Evolutionary conservation across 495 filamentous ascomycete genomes (phyloP).

Genomic region (Pyrenopolyporus hunteri): DNA sequence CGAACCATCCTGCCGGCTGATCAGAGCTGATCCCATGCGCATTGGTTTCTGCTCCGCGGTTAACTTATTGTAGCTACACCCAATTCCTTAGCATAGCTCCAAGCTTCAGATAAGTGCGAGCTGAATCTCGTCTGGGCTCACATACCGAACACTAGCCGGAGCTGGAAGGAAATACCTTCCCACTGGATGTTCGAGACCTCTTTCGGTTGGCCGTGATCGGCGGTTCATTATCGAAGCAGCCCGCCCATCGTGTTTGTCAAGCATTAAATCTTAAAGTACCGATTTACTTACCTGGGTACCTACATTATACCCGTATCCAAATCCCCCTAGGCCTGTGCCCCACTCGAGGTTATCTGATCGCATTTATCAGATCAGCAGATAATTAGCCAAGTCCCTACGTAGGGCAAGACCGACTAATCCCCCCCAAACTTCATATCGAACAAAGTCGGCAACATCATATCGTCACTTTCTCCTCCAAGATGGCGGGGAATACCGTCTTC

Average conservation of each 20-base stretch:
- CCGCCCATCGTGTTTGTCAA: background rate
- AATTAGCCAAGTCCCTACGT: constrained; percentile 17
- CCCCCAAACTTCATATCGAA: background rate
- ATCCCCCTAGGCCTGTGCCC: background rate
- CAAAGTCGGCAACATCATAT: background rate
- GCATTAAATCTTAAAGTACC: no score
- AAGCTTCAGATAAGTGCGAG: background rate
- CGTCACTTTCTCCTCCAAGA: constrained; percentile 31
- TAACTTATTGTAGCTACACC: background rate
- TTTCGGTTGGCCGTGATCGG: background rate
- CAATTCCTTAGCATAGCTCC: background rate
- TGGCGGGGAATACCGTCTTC: constrained; percentile 63
- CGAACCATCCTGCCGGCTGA: constrained; percentile 17
- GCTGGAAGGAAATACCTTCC: background rate
- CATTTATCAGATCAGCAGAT: constrained; percentile 41
- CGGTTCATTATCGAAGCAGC: background rate
- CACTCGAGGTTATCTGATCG: constrained; percentile 36
- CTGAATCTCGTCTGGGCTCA: background rate
- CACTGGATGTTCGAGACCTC: background rate
- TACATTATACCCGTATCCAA: background rate
- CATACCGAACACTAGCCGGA: background rate
- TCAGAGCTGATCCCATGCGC: constrained; percentile 4
- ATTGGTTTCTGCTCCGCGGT: background rate
- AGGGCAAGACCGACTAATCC: background rate
- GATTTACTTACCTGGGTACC: no score